Conservation (phyloP, 345 rosid genomes). For the Anastatica hierochuntica region DNA sequence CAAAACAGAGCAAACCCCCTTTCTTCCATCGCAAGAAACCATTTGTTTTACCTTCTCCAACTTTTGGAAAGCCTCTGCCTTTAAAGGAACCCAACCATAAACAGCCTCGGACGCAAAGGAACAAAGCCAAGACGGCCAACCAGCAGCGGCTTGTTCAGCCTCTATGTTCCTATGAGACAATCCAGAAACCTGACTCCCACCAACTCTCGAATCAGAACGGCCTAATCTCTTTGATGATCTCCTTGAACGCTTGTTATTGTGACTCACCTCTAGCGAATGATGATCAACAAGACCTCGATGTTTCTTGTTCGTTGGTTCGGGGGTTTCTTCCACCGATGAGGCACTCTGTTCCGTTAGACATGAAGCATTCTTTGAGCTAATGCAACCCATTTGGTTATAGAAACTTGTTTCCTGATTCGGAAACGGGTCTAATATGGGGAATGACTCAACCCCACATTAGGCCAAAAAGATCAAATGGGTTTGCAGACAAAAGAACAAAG, state of each 20-base stretch:
- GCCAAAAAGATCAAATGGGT: slow-evolving; percentile 24
- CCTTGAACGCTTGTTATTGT: slow-evolving; percentile 21
- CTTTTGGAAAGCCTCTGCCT: slow-evolving; percentile 63
- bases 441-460: slow-evolving; percentile 32
- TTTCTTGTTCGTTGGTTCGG: slow-evolving; percentile 16
- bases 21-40: slow-evolving; percentile 9
- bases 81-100: slow-evolving; percentile 60
- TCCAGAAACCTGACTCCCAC: no score
- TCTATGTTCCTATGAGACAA: slow-evolving; percentile 34
- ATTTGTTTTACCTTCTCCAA: slow-evolving; percentile 50
- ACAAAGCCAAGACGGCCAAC: slow-evolving; percentile 76
- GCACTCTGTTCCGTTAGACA: slow-evolving; percentile 20
- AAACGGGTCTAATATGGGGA: slow-evolving; percentile 30
- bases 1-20: not conserved
- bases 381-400: slow-evolving; percentile 55
- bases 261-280: slow-evolving; percentile 20
- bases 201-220: slow-evolving; percentile 27
- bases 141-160: no score
- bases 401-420: slow-evolving; percentile 24
- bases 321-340: slow-evolving; percentile 29
- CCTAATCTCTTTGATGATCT: slow-evolving; percentile 28
- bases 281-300: slow-evolving; percentile 22
- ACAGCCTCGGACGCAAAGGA: slow-evolving; percentile 59
- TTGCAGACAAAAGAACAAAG: slow-evolving; percentile 25
- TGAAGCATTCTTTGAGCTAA: slow-evolving; percentile 40